Percentiles rank a stretch among this genome's conserved stretches.
Evolutionary conservation across 164 flowering plant genomes (phyloP).

Genomic region (Vitis rupestris): DNA sequence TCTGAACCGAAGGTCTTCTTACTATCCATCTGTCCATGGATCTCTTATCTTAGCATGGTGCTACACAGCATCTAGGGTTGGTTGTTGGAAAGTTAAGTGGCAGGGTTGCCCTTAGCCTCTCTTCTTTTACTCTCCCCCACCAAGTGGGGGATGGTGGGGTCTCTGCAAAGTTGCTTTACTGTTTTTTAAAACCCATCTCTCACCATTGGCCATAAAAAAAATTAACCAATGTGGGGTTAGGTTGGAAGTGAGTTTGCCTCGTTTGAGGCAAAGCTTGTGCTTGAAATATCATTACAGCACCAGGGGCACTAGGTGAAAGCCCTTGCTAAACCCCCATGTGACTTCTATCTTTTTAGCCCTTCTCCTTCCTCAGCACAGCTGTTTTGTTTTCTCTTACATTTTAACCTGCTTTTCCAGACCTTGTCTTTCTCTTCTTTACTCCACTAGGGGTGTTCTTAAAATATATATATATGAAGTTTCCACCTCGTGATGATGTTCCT

Average conservation of each 20-base stretch:
- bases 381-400: background rate
- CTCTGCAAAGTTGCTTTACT: background rate
- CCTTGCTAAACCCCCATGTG: constrained; percentile 24
- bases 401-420: constrained; percentile 2
- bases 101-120: background rate
- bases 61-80: constrained; percentile 13
- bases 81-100: constrained; percentile 7
- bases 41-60: background rate
- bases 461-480: constrained; percentile 16
- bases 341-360: constrained; percentile 9
- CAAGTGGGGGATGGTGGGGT: constrained; percentile 9
- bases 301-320: constrained; percentile 25
- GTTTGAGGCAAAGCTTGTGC: constrained; percentile 24
- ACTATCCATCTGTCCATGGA: too few relatives aligned
- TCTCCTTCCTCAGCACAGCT: background rate
- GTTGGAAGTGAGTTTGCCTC: constrained; percentile 25
- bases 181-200: constrained; percentile 6
- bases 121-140: background rate
- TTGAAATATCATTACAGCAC: constrained; percentile 26
- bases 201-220: constrained; percentile 11
- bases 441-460: constrained; percentile 1
- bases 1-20: too few relatives aligned
- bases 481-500: constrained; percentile 22
- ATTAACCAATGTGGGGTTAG: constrained; percentile 15
- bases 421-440: constrained; percentile 11